Base-by-base conservation (phyloP, 23 red algal genomes). In the Gracilariopsis chorda region DNA sequence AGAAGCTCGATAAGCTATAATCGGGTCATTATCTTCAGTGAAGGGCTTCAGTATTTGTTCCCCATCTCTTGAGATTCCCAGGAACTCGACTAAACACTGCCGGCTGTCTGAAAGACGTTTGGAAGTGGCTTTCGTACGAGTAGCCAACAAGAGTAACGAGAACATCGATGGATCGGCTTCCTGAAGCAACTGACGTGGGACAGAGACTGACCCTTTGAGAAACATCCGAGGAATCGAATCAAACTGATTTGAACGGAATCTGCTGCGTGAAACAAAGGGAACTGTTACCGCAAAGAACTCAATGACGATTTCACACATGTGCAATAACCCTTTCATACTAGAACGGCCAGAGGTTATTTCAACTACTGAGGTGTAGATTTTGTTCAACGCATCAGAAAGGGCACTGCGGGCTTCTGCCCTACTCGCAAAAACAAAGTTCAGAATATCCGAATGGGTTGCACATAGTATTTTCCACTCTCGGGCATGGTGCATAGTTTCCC, bases 391-490 rank as follows among this genome's bases (percentile, higher is more conserved):
- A 25, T 77, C 68, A 44, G 51, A 35, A 1, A 67, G 69, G 28
- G 47, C 36, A 27, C 52, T 32, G n/a, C 24, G 34, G 6, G 70
- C 29, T 52, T 62, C 41, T 61, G 25, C 51, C 19, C 30, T 46
- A 51, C 72, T 58, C 12, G 69, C 45, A 61, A 62, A 89, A 20
- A 73, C 32, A 32, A 89, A 89, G 20, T 53, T 89, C 48, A 51
- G 69, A 47, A 89, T 65, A n/a, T 78, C 45, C 1, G 14, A 45
- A 27, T 78, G 49, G 8, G 69, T 76, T 45, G 76, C 85, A 21
- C 85, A 58, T 59, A 89, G 85, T 41, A 89, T 78, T 34, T 77
- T 89, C 85, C 85, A 89, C 46, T 89, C 85, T 37, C 85, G 58
- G 19, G 85, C 69, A 70, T 72, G 65, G 64, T 89, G 64, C 40